Evolutionary conservation across 176 grass and related monocot genomes (phyloP).

Genomic region (Rhynchospora pubera): DNA sequence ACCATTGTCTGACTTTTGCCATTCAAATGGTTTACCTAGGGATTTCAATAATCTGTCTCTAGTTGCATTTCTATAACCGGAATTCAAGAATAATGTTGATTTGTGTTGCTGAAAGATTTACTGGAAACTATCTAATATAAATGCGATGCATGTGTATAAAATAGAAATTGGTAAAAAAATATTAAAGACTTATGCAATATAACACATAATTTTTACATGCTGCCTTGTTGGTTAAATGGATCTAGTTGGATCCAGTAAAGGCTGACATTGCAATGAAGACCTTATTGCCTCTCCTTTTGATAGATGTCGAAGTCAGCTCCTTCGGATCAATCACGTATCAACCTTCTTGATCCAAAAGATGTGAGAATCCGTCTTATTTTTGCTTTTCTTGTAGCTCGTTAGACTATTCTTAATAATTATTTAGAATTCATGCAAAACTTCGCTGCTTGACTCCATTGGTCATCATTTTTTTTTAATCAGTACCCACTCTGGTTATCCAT

Average conservation of each 20-base stretch:
- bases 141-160: background rate
- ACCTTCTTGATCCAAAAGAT: slow-evolving; percentile 96
- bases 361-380: slow-evolving; percentile 35
- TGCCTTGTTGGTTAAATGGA: background rate
- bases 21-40: background rate
- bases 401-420: background rate
- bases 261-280: too few species aligned
- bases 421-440: background rate
- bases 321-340: slow-evolving; percentile 95
- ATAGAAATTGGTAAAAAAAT: background rate
- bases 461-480: background rate
- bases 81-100: background rate
- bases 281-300: too few species aligned
- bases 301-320: slow-evolving; percentile 98
- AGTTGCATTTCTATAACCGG: background rate
- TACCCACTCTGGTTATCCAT: background rate
- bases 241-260: too few species aligned
- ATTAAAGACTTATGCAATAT: background rate
- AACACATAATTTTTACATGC: background rate
- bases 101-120: background rate
- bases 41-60: background rate
- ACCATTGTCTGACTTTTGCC: background rate
- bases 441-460: background rate
- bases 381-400: background rate
- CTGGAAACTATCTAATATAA: background rate